Evolutionary conservation across 2,329 filamentous ascomycete genomes (phyloP), one percentile per base, ranked within the genome.

Genomic region (Daldinia eschscholtzii): DNA sequence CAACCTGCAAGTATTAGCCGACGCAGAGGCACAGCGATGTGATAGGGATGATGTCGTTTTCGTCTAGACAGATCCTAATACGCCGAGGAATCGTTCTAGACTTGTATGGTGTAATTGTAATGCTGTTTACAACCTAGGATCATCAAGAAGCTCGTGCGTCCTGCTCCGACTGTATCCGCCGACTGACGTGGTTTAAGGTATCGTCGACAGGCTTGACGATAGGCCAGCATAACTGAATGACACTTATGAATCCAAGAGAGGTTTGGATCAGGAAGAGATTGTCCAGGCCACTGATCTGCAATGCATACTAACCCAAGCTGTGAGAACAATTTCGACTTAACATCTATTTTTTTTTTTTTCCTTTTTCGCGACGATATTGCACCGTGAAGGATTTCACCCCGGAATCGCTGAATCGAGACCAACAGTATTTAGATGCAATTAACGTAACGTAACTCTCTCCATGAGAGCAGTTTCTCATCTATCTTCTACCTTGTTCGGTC

Each of bases 261-360:
- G 44, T 50, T 71, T 57, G 44, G 61, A 60, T 70, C 64, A 65
- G 64, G 67, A 58, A 70, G 61, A 65, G 67, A 70, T 72, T 63
- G 58, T 46, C 67, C 61, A 59, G 46, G 44, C 28, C 55, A 57
- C 48, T 61, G 69, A 69, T 69, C 67, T 70, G 61, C 69, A 69
- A 56, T 65, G 66, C 70, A 66, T 55, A 37, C 67, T 67, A 64
- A 61, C 46, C 48, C 57, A 44, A 35, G 55, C 37, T 33, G 23
- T 15, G 23, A 65, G 63, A 59, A 39, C 57, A 67, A 63, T 63
- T 63, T 59, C 52, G 41, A 65, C 33, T 60, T 50, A 30, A 30
- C 44, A 30, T 23, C 20, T 23, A 23, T 23, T 23, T 23, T 23
- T 23, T 23, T 23, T 23, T 23, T 23, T 23, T 23, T 23, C 2